Conservation (phyloP, 2,329 filamentous ascomycete species). For the Fusarium beomiforme region DNA sequence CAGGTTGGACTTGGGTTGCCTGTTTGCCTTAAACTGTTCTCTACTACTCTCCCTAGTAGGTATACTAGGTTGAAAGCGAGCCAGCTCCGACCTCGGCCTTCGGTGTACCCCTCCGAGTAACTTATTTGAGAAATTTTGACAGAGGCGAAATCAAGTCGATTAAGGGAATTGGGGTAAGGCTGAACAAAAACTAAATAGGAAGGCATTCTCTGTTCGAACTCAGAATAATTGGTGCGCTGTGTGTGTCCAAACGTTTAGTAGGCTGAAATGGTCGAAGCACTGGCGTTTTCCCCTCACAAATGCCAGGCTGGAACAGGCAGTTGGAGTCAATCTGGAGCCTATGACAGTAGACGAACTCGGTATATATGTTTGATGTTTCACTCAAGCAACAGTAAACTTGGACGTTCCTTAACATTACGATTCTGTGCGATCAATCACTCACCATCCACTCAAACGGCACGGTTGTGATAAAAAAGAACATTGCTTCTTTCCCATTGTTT, state of each 20-base stretch:
- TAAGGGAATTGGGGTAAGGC: constrained; percentile 34
- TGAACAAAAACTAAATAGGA: constrained; percentile 34
- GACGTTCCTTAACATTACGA: not conserved
- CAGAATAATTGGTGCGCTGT: constrained; percentile 1
- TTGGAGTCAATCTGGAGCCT: not conserved
- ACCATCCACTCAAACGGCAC: not conserved
- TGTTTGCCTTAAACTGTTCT: constrained; percentile 13
- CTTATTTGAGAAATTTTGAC: constrained; percentile 14
- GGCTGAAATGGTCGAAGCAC: constrained; percentile 4
- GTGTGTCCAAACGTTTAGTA: constrained; percentile 2
- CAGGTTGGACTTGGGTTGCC: constrained; percentile 11
- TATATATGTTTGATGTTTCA: not conserved
- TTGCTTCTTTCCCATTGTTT: not conserved
- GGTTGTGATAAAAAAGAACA: not conserved
- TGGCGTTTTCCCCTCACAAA: constrained; percentile 14
- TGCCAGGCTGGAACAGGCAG: constrained; percentile 2
- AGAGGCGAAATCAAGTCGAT: constrained; percentile 15
- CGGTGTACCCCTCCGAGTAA: constrained; percentile 35
- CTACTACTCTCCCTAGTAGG: not conserved
- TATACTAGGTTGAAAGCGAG: constrained; percentile 9
- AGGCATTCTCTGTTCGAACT: constrained; percentile 17
- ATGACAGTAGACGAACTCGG: not conserved
- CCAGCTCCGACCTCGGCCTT: constrained; percentile 42
- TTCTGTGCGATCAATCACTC: not conserved
- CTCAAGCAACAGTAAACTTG: too few relatives aligned